Evolutionary conservation across 176 grass and related monocot species (phyloP).

Genomic region (Oryza longistaminata): DNA sequence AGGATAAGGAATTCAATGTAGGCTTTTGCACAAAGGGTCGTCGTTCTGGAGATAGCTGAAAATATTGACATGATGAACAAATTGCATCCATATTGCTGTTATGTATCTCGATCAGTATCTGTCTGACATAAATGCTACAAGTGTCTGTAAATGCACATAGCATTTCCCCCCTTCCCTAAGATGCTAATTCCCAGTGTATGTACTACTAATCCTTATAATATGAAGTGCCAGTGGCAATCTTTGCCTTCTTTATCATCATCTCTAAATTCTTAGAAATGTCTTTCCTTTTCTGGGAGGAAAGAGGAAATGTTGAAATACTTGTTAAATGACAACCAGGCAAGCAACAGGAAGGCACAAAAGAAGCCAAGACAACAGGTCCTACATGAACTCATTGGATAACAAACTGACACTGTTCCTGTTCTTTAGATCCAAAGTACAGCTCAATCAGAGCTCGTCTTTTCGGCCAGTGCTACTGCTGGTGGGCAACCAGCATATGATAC

Average conservation of each 20-base stretch:
- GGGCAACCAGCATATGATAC: conserved; percentile 10
- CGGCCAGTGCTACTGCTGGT: background rate
- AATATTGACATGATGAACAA: conserved; percentile 34
- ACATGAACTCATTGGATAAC: background rate
- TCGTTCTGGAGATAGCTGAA: conserved; percentile 21
- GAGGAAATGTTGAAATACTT: background rate
- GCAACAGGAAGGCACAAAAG: background rate
- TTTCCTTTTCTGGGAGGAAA: background rate
- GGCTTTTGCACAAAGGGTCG: background rate
- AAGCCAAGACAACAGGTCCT: background rate
- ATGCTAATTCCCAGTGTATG: background rate
- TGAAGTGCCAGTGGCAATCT: background rate
- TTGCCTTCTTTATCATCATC: background rate
- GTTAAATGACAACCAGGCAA: conserved; percentile 22
- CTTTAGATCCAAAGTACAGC: conserved; percentile 25
- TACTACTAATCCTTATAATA: background rate
- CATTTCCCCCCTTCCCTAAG: background rate
- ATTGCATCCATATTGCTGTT: conserved; percentile 23
- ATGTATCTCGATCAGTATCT: conserved; percentile 28
- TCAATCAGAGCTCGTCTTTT: conserved; percentile 24
- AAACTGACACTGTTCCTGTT: background rate
- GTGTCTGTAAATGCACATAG: conserved; percentile 17
- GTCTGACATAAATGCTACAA: conserved; percentile 31
- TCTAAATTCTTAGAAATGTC: background rate
- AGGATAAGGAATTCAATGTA: conserved; percentile 34